Base-by-base conservation (phyloP, 1,284 basidiomycete species). In the Rhodotorula sp. region DNA sequence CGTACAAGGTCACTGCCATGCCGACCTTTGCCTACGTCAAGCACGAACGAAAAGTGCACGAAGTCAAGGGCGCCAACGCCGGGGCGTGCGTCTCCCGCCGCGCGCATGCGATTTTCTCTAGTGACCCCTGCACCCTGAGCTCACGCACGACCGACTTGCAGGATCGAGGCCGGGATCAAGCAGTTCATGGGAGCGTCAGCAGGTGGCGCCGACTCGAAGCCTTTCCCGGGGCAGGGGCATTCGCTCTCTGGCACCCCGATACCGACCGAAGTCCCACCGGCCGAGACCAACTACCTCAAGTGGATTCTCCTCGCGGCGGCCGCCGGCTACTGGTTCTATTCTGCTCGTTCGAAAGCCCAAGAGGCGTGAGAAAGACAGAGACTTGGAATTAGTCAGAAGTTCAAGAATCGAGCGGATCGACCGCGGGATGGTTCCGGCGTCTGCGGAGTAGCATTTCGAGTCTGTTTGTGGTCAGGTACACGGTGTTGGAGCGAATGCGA, bases 11-110 rank as follows among this genome's bases (percentile, higher is more conserved):
- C 26, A 19, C 64, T 14, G 75, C 75, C 23, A 75, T 75, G 75
- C 75, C 73, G 16, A 76, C 75, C 0, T 76, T 76, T 34, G 58
- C 68, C 31, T 71, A 72, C n/a, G 54, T 74, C 54, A 58, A 23
- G 15, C 60, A 66, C 48, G 70, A 68, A 47, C 50, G 63, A 7
- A 73, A 73, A 45, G 61, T 73, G 14, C 69, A 70, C 47, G 63
- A 73, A 59, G 57, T 73, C 14, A 62, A 62, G 34, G 72, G 72
- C 2, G 72, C 72, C 3, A 61, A 73, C 47, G 64, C 58, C 2
- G n/a, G 19, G 1, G 66, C 56, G 72, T 71, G 55, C 28, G 70
- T 60, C 21, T 16, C 16, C 26, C n/a, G 28, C 28, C 34, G 4
- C 14, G n/a, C 60, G 4, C 59, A 28, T 21, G n/a, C 26, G 6